Conservation (phyloP, 2,329 filamentous ascomycete species). For the Trichoderma atrobrunneum region DNA sequence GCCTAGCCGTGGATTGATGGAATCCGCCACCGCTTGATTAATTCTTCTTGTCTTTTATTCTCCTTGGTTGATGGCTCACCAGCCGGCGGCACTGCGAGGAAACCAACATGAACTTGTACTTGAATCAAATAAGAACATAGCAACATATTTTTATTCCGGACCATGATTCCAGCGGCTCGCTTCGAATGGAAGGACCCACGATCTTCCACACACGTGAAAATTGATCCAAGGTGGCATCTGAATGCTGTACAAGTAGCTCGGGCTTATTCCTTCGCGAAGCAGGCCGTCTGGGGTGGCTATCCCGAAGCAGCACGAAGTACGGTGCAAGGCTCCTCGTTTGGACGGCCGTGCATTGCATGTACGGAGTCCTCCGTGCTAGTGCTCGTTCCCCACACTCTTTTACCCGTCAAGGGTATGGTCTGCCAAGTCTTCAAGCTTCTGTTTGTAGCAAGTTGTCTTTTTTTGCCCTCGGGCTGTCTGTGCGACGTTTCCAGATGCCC, state of each 20-base stretch:
- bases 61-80: conserved; percentile 11
- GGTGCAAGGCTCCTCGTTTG: conserved; percentile 15
- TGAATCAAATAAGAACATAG: neutral
- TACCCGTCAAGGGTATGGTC: neutral
- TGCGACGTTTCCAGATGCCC: neutral
- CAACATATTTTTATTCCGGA: neutral
- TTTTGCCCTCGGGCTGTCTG: neutral
- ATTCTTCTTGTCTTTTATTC: neutral
- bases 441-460: neutral
- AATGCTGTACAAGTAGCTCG: neutral
- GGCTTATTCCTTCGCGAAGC: conserved; percentile 12
- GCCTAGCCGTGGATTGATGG: neutral
- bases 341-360: conserved; percentile 16
- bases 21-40: conserved; percentile 14
- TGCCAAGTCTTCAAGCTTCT: conserved; percentile 12
- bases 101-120: neutral
- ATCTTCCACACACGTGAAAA: conserved; percentile 12
- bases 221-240: neutral
- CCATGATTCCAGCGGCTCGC: neutral
- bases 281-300: conserved; percentile 2
- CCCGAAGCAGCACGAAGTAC: conserved; percentile 12
- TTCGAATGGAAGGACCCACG: conserved; percentile 4
- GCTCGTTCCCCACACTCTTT: conserved; percentile 8
- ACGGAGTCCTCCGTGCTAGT: conserved; percentile 8
- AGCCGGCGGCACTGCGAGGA: neutral